Base-by-base conservation (phyloP, 495 filamentous ascomycete genomes). In the Trichocladium antarcticum region DNA sequence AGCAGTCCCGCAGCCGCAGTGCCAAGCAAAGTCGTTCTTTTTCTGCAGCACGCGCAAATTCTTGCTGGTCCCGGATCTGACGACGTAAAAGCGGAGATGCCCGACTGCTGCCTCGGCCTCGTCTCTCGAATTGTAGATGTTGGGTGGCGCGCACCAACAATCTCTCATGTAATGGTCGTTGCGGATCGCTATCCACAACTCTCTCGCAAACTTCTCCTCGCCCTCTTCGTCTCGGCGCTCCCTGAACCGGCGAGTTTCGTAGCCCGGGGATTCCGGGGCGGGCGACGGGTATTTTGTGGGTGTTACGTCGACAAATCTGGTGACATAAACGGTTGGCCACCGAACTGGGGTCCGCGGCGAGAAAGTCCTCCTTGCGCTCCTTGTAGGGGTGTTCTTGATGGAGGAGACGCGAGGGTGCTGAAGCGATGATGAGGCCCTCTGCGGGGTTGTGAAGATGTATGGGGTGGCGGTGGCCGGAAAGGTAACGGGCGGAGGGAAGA, bases 31-130 rank as follows among this genome's bases (percentile, higher is more conserved):
- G 39, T 65, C 62, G 47, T 48, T 16, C 50, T 54, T 56, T 9
- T 43, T 46, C 36, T 63, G 58, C 6, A 61, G 32, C n/a, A 63
- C 60, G 5, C 55, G 46, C 10, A 65, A 35, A 11, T 50, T 51
- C 19, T 48, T 45, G 10, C 14, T n/a, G n/a, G n/a, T 11, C 16
- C 40, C 17, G 12, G 43, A 21, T 35, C 44, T 55, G 21, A 22
- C 20, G 6, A 40, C n/a, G 44, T 57, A 65, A 22, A 65, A 65
- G n/a, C 62, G 62, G 6, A 65, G 40, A n/a, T 60, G 60, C 1
- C 62, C 62, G 2, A 8, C 15, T 9, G 55, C 61, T 6, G n/a
- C 14, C 24, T 56, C 41, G 5, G 60, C 60, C 14, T 54, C 57
- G 15, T 55, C 45, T 36, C 27, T 49, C 5, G 53, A 53, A 6